phyloP scores from a whole-genome alignment of 179 eudicot genomes.

The Actinidia polygama region DNA sequence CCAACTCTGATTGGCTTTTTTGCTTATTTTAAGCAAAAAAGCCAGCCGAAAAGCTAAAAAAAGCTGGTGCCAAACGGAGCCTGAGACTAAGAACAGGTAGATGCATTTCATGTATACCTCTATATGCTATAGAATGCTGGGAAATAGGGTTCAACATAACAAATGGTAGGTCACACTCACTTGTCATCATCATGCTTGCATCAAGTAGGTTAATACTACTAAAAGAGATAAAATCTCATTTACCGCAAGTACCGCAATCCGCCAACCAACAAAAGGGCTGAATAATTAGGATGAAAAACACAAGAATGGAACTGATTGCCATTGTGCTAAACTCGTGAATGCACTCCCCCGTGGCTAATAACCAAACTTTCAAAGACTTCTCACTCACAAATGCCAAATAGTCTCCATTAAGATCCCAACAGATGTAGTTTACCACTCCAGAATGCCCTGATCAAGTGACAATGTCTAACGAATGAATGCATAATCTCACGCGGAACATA shows the following conservation, averaged over 20 bases:
- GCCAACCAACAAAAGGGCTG: constrained; percentile 88
- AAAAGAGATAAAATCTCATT: background rate
- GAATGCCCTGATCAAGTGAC: constrained; percentile 33
- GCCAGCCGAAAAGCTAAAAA: too few species aligned
- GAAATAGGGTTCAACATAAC: background rate
- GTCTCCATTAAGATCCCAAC: constrained; percentile 92
- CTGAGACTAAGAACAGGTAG: background rate
- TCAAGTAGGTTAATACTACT: background rate
- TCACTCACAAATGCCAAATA: constrained; percentile 79
- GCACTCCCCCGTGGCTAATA: constrained; percentile 75
- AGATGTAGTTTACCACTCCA: constrained; percentile 72
- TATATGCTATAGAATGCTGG: background rate
- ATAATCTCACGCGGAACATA: background rate
- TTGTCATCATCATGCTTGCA: background rate
- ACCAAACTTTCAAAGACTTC: constrained; percentile 91
- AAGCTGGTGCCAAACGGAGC: too few species aligned
- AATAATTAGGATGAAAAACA: constrained; percentile 91
- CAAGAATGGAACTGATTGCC: constrained; percentile 94
- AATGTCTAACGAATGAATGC: background rate
- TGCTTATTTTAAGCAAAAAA: too few species aligned
- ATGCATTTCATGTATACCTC: background rate
- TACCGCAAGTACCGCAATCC: constrained; percentile 56
- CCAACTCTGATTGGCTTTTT: too few species aligned
- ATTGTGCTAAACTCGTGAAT: constrained; percentile 76
- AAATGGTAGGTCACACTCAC: background rate